phyloP scores from a whole-genome alignment of 1,139 yeast genomes.

The Yamadazyma diospyri region DNA sequence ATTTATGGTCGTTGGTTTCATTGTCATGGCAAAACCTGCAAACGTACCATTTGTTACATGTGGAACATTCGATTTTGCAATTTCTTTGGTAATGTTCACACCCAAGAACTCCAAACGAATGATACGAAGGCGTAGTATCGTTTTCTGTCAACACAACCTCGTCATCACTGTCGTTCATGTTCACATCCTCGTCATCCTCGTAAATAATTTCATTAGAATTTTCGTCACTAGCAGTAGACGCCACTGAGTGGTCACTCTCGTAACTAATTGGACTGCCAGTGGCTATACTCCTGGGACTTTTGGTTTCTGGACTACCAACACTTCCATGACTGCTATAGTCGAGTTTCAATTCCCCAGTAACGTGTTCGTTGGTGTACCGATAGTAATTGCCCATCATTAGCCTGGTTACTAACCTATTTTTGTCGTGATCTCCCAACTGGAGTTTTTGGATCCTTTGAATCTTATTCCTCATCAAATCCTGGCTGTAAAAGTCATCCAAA shows the following conservation, averaged over 20 bases:
- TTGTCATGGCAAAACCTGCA: conserved; percentile 88
- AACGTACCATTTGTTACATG: conserved; percentile 70
- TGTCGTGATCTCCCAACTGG: conserved; percentile 47
- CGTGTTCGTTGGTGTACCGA: conserved; percentile 38
- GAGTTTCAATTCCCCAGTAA: conserved; percentile 14
- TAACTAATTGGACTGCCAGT: no score
- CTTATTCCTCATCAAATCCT: conserved; percentile 49
- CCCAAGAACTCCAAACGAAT: conserved; percentile 47
- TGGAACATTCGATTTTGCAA: conserved; percentile 79
- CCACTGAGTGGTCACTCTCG: no score
- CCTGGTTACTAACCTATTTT: conserved; percentile 63
- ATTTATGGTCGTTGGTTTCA: conserved; percentile 49
- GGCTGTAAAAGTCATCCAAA: conserved; percentile 49
- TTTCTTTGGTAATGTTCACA: conserved; percentile 82
- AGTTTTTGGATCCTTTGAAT: conserved; percentile 56
- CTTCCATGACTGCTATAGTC: background rate
- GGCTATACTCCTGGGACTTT: background rate
- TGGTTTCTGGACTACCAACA: no score
- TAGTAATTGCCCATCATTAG: conserved; percentile 75
- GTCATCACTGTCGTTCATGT: conserved; percentile 13
- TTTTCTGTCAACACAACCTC: conserved; percentile 41
- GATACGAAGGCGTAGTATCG: conserved; percentile 51
- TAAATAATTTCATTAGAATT: background rate
- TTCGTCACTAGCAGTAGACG: background rate
- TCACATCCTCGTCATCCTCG: conserved; percentile 11